A percentile compares a stretch with the other conserved stretches of the same genome.
Conservation (phyloP, 805 yeast species). For the Hanseniaspora thailandica region DNA sequence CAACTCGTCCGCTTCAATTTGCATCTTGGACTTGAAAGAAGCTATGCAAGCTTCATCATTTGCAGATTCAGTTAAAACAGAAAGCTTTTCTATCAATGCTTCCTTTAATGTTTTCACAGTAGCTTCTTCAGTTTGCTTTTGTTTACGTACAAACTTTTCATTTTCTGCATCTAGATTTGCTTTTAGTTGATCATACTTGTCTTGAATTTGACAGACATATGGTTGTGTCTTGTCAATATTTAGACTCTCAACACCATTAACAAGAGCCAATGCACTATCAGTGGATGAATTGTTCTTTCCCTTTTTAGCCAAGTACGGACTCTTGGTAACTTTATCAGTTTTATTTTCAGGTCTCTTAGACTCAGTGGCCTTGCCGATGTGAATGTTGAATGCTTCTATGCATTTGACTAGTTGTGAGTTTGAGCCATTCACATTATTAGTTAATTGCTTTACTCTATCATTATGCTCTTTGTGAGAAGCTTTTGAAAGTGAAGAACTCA, state of each 20-base stretch:
- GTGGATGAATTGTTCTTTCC: neutral
- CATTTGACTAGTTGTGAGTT: neutral
- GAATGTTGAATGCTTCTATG: conserved; percentile 4
- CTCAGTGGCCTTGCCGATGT: neutral
- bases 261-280: neutral
- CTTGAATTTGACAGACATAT: conserved; percentile 21
- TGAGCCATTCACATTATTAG: neutral
- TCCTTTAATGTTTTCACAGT: conserved; percentile 50
- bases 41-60: conserved; percentile 49
- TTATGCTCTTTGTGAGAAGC: neutral
- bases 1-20: conserved; percentile 70
- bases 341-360: neutral
- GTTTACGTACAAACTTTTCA: conserved; percentile 14
- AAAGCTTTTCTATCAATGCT: conserved; percentile 45
- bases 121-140: conserved; percentile 35
- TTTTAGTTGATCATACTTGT: conserved; percentile 35
- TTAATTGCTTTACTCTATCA: neutral
- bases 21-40: conserved; percentile 53
- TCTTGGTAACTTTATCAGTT: neutral
- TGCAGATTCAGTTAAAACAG: conserved; percentile 50
- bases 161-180: conserved; percentile 72
- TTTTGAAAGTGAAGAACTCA: neutral
- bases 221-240: conserved; percentile 17
- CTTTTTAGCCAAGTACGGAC: neutral
- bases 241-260: neutral